Base-by-base conservation (phyloP, 2,329 filamentous ascomycete species). In the Botryotinia convoluta region DNA sequence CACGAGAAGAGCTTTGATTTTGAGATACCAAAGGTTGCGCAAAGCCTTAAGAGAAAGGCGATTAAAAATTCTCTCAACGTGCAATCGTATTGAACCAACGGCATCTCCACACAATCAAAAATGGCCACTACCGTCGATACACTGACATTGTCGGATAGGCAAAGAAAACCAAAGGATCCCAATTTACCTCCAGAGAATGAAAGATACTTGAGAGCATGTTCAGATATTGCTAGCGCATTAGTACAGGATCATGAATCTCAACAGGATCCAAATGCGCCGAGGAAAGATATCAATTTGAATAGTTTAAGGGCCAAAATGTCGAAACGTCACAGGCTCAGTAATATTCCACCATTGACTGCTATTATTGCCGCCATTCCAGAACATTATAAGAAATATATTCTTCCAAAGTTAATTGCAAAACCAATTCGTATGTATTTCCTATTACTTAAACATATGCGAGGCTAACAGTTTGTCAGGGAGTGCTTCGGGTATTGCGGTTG, bases 361-460 rank as follows among this genome's bases (percentile, higher is more conserved):
- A 99, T 99, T 81, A 98, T 99, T 81, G 94, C 96, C 72, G 96
- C 96, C 16, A 95, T 99, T 51, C 97, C 97, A n/a, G 96, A 99
- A 82, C 95, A 98, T 82, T 98, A 98, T 85, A 99, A 98, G 86
- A 99, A 98, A 85, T 98, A 98, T 80, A 98, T 99, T 75, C 84
- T 98, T 75, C 96, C 95, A 32, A 97, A 97, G 84, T 86, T 99
- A 75, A 94, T 99, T 78, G 96, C 97, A 39, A 99, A 99, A 84
- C 96, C 96, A 2, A 98, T 99, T 74, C 88, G 93, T 92, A 87
- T 79, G 87, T 85, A 59, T 39, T 37, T 10, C n/a, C 61, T 35
- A 51, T 3, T 45, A 35, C 73, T 22, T 26, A 26, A 20, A 37
- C 35, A 63, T 54, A 14, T 75, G 39, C 39, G 54, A 29, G 26